A percentile compares a stretch with the other conserved stretches of the same genome.
These are phyloP conservation scores for Cyclostephanos tholiformis DNA, from an alignment of 108 stramenopile species.

Conservation along the genomic window DNA sequence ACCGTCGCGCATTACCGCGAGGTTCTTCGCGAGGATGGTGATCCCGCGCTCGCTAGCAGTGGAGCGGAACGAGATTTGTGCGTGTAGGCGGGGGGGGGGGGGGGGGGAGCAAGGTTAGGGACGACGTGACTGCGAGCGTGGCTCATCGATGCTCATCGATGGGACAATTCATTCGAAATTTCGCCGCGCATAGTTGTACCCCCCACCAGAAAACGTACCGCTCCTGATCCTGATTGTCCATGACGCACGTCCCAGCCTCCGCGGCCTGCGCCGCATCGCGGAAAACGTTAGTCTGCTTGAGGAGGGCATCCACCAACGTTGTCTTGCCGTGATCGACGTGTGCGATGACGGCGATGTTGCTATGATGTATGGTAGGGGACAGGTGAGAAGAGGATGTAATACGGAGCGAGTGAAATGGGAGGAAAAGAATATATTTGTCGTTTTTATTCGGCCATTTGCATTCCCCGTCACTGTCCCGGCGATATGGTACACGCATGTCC, in stretches of 20 bases:
- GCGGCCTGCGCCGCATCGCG: conserved; percentile 87
- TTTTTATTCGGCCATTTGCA: too few species aligned
- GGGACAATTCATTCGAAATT: too few species aligned
- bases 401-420: too few species aligned
- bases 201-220: too few species aligned
- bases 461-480: too few species aligned
- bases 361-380: not conserved
- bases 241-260: conserved; percentile 92
- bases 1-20: conserved; percentile 92
- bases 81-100: not conserved
- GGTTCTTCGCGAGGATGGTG: conserved; percentile 98
- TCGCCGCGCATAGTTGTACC: too few species aligned
- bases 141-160: too few species aligned
- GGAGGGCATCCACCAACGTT: conserved; percentile 94
- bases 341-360: conserved; percentile 89
- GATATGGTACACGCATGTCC: too few species aligned
- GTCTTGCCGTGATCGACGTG: conserved; percentile 99
- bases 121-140: not conserved
- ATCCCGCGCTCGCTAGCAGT: conserved; percentile 96
- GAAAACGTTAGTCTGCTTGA: conserved; percentile 93
- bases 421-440: too few species aligned
- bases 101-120: not conserved
- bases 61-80: too few species aligned
- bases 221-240: conserved; percentile 99
- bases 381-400: not conserved